Conservation (phyloP, 306 rosid genomes). For the Mimosa bimucronata region DNA sequence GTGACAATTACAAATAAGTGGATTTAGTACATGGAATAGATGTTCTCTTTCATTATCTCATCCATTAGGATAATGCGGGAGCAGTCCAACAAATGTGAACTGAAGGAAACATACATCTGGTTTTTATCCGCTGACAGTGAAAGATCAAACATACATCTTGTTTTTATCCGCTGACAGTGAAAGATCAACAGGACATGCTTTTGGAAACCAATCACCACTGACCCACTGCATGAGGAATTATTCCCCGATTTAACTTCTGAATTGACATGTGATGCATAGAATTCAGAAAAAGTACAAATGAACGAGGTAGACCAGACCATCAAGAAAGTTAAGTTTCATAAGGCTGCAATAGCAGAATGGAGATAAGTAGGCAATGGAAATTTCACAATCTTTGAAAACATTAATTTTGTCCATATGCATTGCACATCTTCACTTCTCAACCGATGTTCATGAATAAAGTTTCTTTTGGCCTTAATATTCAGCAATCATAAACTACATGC, state of each 20-base stretch:
- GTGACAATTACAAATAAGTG: background rate
- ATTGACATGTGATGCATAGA: constrained; percentile 5
- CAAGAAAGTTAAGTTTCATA: background rate
- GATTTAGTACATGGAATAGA: background rate
- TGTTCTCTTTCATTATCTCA: background rate
- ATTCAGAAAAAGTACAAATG: constrained; percentile 7
- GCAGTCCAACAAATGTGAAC: background rate
- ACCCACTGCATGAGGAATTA: background rate
- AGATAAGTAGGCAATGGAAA: too few relatives aligned
- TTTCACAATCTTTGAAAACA: background rate
- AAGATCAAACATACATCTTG: background rate
- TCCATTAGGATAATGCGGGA: background rate
- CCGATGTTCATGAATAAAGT: background rate
- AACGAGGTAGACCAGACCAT: background rate
- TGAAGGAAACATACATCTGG: background rate
- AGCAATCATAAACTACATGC: background rate
- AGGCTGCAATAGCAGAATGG: background rate
- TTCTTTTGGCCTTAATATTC: background rate
- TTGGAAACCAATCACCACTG: background rate
- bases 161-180: constrained; percentile 1
- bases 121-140: constrained; percentile 1
- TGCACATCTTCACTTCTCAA: background rate
- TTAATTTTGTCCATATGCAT: background rate
- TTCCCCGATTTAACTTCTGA: background rate
- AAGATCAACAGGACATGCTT: background rate